Evolutionary conservation across 2,329 filamentous ascomycete species (phyloP).

Genomic region (Dothideomycetes sp.): DNA sequence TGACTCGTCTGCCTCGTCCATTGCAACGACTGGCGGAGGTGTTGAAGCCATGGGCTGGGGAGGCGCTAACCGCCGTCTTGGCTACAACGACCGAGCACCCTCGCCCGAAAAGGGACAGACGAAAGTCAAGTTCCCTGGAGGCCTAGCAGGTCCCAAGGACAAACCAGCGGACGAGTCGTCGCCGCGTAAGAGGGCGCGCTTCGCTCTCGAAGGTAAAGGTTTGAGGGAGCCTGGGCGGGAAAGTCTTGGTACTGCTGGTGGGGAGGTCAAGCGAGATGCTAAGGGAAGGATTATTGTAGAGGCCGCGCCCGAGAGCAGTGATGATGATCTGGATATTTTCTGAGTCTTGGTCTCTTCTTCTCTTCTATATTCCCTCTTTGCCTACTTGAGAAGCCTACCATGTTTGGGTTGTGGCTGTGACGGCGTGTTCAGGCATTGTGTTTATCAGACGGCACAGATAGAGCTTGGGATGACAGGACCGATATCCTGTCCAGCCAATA

Average conservation of each 20-base stretch:
- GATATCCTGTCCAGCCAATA: too few species aligned
- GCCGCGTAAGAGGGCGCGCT: slow-evolving; percentile 37
- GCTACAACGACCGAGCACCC: slow-evolving; percentile 12
- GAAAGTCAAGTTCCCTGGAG: slow-evolving; percentile 13
- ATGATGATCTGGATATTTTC: slow-evolving; percentile 38
- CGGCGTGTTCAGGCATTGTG: too few species aligned
- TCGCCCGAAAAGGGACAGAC: slow-evolving; percentile 21
- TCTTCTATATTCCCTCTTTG: neutral
- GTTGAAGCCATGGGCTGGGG: slow-evolving; percentile 36
- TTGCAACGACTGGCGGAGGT: slow-evolving; percentile 18
- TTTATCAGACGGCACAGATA: too few species aligned
- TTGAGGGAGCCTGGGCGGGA: slow-evolving; percentile 39
- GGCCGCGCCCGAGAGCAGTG: slow-evolving; percentile 29
- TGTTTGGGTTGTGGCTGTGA: too few species aligned
- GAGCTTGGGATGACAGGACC: too few species aligned
- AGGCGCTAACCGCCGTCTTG: slow-evolving; percentile 30
- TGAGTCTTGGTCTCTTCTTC: slow-evolving; percentile 11
- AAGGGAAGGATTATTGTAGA: slow-evolving; percentile 23
- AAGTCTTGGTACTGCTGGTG: slow-evolving; percentile 24
- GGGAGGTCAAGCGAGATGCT: neutral
- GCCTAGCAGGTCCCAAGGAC: slow-evolving; percentile 8
- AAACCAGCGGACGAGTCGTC: slow-evolving; percentile 15
- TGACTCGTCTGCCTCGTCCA: slow-evolving; percentile 16
- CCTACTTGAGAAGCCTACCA: too few species aligned
- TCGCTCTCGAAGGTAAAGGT: slow-evolving; percentile 33